A percentile compares a stretch with the other conserved stretches of the same genome.
Conservation (phyloP, 306 rosid genomes). For the Quercus engelmannii region DNA sequence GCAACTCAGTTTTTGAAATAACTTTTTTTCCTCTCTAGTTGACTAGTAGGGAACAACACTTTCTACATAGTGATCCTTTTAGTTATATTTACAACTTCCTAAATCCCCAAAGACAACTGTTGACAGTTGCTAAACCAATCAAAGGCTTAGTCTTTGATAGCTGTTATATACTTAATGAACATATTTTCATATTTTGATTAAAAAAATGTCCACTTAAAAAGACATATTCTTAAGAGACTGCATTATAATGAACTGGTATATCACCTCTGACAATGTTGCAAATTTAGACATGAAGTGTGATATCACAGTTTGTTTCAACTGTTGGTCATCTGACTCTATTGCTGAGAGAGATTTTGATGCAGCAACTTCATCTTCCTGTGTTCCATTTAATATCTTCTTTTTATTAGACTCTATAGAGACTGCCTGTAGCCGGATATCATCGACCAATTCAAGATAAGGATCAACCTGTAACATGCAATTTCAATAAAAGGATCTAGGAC, state of each 20-base stretch:
- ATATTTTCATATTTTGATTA: not conserved
- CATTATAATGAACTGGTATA: slow-evolving; percentile 7
- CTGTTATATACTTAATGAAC: not conserved
- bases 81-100: not conserved
- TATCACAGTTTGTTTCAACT: slow-evolving; percentile 65
- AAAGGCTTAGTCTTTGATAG: not conserved
- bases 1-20: not conserved
- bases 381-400: slow-evolving; percentile 48
- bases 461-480: slow-evolving; percentile 59
- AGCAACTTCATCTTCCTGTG: slow-evolving; percentile 62
- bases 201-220: not conserved
- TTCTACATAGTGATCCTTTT: not conserved
- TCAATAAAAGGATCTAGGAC: slow-evolving; percentile 12
- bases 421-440: slow-evolving; percentile 63
- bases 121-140: not conserved
- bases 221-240: not conserved
- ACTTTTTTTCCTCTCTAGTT: not conserved
- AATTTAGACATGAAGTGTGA: slow-evolving; percentile 63
- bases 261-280: slow-evolving; percentile 76
- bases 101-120: not conserved
- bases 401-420: slow-evolving; percentile 38
- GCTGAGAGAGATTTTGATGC: slow-evolving; percentile 55
- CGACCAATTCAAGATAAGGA: slow-evolving; percentile 76
- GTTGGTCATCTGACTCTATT: slow-evolving; percentile 48
- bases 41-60: not conserved